Conservation (phyloP, 2,329 filamentous ascomycete genomes). For the Hypoxylon sp. region DNA sequence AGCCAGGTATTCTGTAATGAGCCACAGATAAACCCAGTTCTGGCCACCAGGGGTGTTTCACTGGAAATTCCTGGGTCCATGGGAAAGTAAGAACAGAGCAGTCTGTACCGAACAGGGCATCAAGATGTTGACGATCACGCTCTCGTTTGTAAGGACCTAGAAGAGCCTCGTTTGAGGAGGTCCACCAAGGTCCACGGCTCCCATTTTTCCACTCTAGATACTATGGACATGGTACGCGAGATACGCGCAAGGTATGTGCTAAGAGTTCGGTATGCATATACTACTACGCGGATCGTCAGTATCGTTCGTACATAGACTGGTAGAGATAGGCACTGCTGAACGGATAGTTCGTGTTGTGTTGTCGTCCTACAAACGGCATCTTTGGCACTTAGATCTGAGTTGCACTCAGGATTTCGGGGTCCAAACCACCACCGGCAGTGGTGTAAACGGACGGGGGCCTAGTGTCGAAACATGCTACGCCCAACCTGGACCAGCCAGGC, state of each 20-base stretch:
- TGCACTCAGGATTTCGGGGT: background rate
- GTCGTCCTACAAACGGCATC: too few species aligned
- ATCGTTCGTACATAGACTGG: too few species aligned
- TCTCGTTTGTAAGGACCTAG: slow-evolving; percentile 29
- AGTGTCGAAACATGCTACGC: slow-evolving; percentile 29
- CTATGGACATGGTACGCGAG: too few species aligned
- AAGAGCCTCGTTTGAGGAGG: slow-evolving; percentile 28
- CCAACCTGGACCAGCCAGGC: background rate
- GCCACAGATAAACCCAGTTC: slow-evolving; percentile 19
- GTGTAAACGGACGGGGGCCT: slow-evolving; percentile 13
- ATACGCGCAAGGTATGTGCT: too few species aligned
- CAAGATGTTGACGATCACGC: slow-evolving; percentile 28
- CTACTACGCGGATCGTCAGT: too few species aligned
- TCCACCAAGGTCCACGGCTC: slow-evolving; percentile 11
- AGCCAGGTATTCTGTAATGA: slow-evolving; percentile 18
- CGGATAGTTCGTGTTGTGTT: too few species aligned
- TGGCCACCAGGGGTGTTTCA: slow-evolving; percentile 31
- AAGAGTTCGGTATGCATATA: too few species aligned
- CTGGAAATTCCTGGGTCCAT: slow-evolving; percentile 14
- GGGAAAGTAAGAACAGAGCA: slow-evolving; percentile 11
- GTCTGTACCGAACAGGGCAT: slow-evolving; percentile 25
- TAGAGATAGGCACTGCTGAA: too few species aligned
- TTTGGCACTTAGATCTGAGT: background rate
- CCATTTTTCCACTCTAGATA: too few species aligned
- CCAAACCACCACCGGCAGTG: slow-evolving; percentile 8